Evolutionary conservation across 331 rosid species (phyloP).

Genomic region (Acacia concinna): DNA sequence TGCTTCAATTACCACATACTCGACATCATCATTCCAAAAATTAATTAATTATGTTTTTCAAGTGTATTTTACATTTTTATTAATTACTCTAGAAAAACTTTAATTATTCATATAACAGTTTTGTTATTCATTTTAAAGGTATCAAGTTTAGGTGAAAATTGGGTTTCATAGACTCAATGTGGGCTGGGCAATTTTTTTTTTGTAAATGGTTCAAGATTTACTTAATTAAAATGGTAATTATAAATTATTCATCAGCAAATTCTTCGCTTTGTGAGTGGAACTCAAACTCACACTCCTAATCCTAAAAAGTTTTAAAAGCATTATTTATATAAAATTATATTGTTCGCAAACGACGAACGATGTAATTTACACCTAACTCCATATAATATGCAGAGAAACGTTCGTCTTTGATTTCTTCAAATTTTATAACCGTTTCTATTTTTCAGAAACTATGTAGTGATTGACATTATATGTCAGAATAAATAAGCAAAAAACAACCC

Average conservation of each 20-base stretch:
- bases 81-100: background rate
- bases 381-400: background rate
- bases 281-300: too few relatives aligned
- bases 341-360: too few relatives aligned
- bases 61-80: background rate
- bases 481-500: too few relatives aligned
- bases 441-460: too few relatives aligned
- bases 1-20: background rate
- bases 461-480: too few relatives aligned
- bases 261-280: background rate
- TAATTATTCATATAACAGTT: too few relatives aligned
- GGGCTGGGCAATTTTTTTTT: too few relatives aligned
- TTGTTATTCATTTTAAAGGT: background rate
- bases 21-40: constrained; percentile 5
- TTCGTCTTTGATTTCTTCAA: too few relatives aligned
- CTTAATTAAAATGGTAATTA: too few relatives aligned
- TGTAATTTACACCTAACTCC: background rate
- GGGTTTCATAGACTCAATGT: background rate
- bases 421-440: background rate
- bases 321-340: too few relatives aligned
- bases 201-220: background rate
- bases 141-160: background rate
- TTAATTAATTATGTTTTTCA: background rate
- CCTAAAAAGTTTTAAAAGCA: too few relatives aligned
- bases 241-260: too few relatives aligned